Evolutionary conservation across 1,139 yeast genomes (phyloP), one percentile per base, ranked within the genome.

Genomic region (Blastobotrys raffinosifermentans): DNA sequence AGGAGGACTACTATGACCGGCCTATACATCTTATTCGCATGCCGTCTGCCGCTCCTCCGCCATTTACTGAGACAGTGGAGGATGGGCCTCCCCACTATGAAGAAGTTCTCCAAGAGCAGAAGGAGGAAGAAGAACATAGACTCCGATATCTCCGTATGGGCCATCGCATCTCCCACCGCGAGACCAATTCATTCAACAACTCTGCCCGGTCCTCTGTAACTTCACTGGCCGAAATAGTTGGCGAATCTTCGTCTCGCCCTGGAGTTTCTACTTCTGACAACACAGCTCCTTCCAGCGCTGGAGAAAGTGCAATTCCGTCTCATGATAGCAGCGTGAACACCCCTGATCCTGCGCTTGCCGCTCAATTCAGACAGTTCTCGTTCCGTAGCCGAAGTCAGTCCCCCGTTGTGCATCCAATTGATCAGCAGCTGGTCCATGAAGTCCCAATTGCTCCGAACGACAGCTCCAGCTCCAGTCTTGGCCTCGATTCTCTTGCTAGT

Each of bases 21-120:
- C 70, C 72, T 1, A 61, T 67, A 34, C 66, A 64, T 43, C 54
- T 65, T 26, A 47, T 67, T 18, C 58, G 72, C 6, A 55, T 65
- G 38, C 72, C 73, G 10, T 62, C 69, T 0, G 41, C 61, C 5
- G 67, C 64, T n/a, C 72, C 72, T 9, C 72, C 72, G 1, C 67
- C 72, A 9, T 67, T 67, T 42, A 65, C 57, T 16, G 67, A 63
- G 1, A 66, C 60, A 32, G 46, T 49, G 2, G 55, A 27, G 3
- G 29, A 19, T 16, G 17, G 26, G 26, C 37, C 37, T n/a, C 37
- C 37, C 14, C 19, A 17, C 6, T 34, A 34, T 15, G 37, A 34
- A 21, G 22, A 32, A 5, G 37, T 34, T 10, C 19, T 34, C 16
- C 31, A 16, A n/a, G 32, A 34, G 18, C 21, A 34, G 32, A 25